Evolutionary conservation across 176 grass and related monocot species (phyloP).

Genomic region (Oropetium thomaeum): DNA sequence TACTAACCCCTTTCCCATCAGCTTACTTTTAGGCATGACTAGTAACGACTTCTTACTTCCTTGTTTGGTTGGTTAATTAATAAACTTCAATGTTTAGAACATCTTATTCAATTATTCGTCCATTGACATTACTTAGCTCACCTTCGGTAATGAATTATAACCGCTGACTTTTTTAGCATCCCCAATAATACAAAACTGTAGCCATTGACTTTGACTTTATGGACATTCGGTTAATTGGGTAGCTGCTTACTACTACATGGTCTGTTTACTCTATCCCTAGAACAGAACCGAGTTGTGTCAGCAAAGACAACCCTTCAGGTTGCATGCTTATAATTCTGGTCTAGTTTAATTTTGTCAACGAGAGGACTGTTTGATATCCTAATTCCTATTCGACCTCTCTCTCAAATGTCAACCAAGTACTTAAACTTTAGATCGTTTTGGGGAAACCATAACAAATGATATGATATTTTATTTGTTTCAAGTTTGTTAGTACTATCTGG

Average conservation of each 20-base stretch:
- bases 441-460: background rate
- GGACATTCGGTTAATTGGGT: background rate
- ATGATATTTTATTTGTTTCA: background rate
- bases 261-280: slow-evolving; percentile 14
- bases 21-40: too few relatives aligned
- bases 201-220: slow-evolving; percentile 9
- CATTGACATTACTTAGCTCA: background rate
- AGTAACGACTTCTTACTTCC: too few relatives aligned
- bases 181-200: background rate
- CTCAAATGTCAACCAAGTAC: background rate
- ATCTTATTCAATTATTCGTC: background rate
- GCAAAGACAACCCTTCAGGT: background rate
- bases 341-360: background rate
- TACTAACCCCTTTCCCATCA: too few relatives aligned
- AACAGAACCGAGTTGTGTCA: background rate
- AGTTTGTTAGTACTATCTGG: background rate
- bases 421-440: background rate
- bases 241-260: background rate
- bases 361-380: background rate
- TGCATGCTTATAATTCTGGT: background rate
- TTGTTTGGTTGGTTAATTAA: too few relatives aligned
- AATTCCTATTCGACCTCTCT: background rate
- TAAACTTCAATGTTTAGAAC: slow-evolving; percentile 19
- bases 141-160: background rate
- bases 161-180: slow-evolving; percentile 2